Evolutionary conservation across 2,329 filamentous ascomycete genomes (phyloP).

Genomic region (Pseudogymnoascus sp.): DNA sequence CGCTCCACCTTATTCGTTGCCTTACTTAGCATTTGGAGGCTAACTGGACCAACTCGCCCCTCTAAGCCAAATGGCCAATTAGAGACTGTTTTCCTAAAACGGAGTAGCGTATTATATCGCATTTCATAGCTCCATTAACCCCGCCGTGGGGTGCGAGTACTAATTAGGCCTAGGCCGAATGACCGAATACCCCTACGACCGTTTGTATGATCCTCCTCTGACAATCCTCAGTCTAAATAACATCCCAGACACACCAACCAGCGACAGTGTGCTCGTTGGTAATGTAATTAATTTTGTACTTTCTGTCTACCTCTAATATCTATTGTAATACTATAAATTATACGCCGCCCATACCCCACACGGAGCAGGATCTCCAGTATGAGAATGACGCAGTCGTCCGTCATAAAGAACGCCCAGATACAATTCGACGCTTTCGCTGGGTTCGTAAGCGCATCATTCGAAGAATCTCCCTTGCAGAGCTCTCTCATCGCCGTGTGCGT

Average conservation of each 20-base stretch:
- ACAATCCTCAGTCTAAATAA: background rate
- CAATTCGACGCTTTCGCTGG: background rate
- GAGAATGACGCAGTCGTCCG: background rate
- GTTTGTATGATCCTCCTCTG: background rate
- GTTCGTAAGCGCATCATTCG: background rate
- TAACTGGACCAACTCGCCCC: background rate
- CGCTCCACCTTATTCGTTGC: background rate
- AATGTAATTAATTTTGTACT: background rate
- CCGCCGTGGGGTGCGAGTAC: background rate
- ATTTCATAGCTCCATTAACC: background rate
- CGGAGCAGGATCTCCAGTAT: background rate
- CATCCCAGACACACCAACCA: background rate
- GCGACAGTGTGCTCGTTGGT: background rate
- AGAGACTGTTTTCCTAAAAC: slow-evolving; percentile 4
- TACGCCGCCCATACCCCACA: background rate
- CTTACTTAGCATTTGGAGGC: background rate
- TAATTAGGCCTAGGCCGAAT: background rate
- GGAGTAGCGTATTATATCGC: background rate
- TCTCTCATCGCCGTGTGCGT: background rate
- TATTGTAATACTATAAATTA: background rate
- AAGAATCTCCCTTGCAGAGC: background rate
- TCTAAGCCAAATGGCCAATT: background rate
- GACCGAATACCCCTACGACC: background rate
- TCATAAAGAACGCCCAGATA: background rate
- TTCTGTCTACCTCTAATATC: background rate